Conservation (phyloP, 169 alveolate genomes). For the Babesia microti region DNA sequence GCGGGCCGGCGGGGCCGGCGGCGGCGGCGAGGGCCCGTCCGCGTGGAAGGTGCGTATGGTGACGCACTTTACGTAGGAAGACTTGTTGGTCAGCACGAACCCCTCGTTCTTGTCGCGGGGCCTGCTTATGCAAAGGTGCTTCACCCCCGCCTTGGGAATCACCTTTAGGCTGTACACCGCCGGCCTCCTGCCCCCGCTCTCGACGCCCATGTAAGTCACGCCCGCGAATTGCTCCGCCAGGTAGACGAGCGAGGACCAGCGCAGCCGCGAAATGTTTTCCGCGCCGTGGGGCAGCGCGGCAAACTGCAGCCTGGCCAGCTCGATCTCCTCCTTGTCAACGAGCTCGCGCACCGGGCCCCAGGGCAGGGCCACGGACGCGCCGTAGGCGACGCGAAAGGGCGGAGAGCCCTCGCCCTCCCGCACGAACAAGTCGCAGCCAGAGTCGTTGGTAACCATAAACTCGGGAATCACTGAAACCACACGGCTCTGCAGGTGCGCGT, state of each 20-base stretch:
- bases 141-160: constrained; percentile 64
- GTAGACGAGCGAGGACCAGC: constrained; percentile 64
- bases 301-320: too few relatives aligned
- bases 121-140: constrained; percentile 52
- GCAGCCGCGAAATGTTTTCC: too few relatives aligned
- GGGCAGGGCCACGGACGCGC: constrained; percentile 24
- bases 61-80: constrained; percentile 50
- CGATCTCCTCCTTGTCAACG: too few relatives aligned
- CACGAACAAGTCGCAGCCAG: constrained; percentile 34
- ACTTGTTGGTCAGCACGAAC: constrained; percentile 51
- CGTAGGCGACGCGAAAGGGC: constrained; percentile 7
- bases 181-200: constrained; percentile 39
- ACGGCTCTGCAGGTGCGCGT: constrained; percentile 57
- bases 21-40: constrained; percentile 18
- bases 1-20: constrained; percentile 9
- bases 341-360: too few relatives aligned
- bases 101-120: constrained; percentile 51
- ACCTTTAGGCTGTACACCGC: constrained; percentile 58
- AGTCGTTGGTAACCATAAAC: constrained; percentile 56
- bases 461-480: constrained; percentile 69
- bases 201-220: constrained; percentile 56
- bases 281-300: too few relatives aligned
- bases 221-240: constrained; percentile 70
- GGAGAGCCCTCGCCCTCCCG: constrained; percentile 49
- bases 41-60: constrained; percentile 61